Conservation (phyloP, 768 basidiomycete genomes). For the Pisolithus microcarpus region DNA sequence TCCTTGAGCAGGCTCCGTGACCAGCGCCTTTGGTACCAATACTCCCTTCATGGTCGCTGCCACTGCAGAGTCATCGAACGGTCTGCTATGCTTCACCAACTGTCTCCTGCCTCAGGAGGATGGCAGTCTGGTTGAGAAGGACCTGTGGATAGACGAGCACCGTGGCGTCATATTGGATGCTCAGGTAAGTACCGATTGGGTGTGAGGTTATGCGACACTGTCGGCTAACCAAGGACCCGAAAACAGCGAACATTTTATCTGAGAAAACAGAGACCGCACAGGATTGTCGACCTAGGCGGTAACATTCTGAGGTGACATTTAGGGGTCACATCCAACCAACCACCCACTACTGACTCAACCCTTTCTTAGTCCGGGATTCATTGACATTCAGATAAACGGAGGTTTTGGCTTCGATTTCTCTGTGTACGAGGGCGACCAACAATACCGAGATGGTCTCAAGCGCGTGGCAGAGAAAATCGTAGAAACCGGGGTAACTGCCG, state of each 20-base stretch:
- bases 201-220: not conserved
- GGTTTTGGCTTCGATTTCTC: constrained; percentile 87
- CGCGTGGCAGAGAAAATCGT: constrained; percentile 68
- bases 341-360: constrained; percentile 7
- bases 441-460: constrained; percentile 61
- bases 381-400: constrained; percentile 89
- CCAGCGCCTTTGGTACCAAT: not conserved
- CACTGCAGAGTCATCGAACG: constrained; percentile 35
- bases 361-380: constrained; percentile 61
- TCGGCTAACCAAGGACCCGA: constrained; percentile 1
- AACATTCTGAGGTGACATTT: constrained; percentile 61
- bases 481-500: constrained; percentile 81
- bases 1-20: not conserved
- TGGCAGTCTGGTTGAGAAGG: constrained; percentile 63
- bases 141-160: constrained; percentile 75
- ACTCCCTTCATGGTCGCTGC: not conserved
- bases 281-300: constrained; percentile 62
- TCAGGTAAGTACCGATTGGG: constrained; percentile 38
- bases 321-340: not conserved
- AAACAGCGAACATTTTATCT: constrained; percentile 68
- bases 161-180: constrained; percentile 71
- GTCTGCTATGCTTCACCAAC: constrained; percentile 81
- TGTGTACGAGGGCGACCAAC: constrained; percentile 61
- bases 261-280: constrained; percentile 52
- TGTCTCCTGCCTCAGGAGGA: constrained; percentile 76